Percentiles rank a stretch among this genome's conserved stretches.
Conservation (phyloP, 1,284 basidiomycete species). For the Apiotrichum akiyoshidainum region DNA sequence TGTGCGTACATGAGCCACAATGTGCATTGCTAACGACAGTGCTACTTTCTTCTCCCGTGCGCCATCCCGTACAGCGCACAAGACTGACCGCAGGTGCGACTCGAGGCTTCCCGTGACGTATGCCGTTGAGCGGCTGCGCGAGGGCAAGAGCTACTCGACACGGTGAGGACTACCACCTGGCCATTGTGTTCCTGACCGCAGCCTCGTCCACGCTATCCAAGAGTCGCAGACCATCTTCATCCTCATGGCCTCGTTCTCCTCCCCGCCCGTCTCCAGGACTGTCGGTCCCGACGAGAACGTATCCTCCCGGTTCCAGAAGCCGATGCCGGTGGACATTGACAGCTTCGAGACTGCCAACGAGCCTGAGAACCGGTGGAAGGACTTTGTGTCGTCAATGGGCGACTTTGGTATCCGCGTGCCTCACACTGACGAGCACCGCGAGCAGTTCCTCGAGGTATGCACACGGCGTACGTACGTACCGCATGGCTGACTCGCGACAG, state of each 20-base stretch:
- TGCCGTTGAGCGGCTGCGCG: slow-evolving; percentile 71
- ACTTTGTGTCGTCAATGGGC: slow-evolving; percentile 54
- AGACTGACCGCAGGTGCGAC: too few relatives aligned
- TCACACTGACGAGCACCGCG: slow-evolving; percentile 55
- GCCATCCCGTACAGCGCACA: too few relatives aligned
- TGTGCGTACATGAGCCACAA: slow-evolving; percentile 53
- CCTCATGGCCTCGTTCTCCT: slow-evolving; percentile 63
- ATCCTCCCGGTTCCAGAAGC: too few relatives aligned
- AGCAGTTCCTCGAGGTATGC: slow-evolving; percentile 21
- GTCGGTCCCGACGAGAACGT: too few relatives aligned
- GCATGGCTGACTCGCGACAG: too few relatives aligned
- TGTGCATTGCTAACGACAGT: neutral
- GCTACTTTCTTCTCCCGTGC: slow-evolving; percentile 10
- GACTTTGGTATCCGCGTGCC: slow-evolving; percentile 38
- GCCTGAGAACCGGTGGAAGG: slow-evolving; percentile 4
- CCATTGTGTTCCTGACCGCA: too few relatives aligned
- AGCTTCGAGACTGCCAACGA: slow-evolving; percentile 1
- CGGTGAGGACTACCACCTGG: neutral
- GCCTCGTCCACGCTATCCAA: slow-evolving; percentile 73
- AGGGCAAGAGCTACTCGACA: slow-evolving; percentile 51
- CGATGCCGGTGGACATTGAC: too few relatives aligned
- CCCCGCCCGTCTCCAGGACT: slow-evolving; percentile 63
- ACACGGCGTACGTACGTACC: too few relatives aligned
- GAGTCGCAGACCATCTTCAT: slow-evolving; percentile 73
- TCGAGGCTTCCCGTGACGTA: slow-evolving; percentile 75